A percentile compares a stretch with the other conserved stretches of the same genome.
These are phyloP conservation scores for Liriodendron chinense DNA, from an alignment of 164 flowering plant genomes.

Conservation along the genomic window DNA sequence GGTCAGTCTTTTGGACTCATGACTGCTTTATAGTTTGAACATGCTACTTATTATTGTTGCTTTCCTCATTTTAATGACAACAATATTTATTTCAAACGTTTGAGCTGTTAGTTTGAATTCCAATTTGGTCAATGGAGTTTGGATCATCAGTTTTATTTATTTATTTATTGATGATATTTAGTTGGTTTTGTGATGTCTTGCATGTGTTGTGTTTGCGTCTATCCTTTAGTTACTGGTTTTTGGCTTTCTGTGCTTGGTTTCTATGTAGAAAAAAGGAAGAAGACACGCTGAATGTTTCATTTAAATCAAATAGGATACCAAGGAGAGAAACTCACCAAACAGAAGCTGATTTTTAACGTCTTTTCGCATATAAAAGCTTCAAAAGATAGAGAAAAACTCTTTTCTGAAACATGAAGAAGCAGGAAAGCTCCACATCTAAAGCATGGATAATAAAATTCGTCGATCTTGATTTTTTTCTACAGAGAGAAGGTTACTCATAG, in stretches of 20 bases:
- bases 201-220: background rate
- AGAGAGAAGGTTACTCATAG: no score
- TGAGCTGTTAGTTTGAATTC: background rate
- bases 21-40: background rate
- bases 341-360: background rate
- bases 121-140: background rate
- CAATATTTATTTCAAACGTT: background rate
- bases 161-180: background rate
- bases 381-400: no score
- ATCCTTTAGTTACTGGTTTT: background rate
- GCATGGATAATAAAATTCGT: no score
- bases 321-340: no score
- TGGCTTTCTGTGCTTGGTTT: background rate
- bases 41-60: background rate
- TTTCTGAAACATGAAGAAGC: no score
- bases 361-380: no score
- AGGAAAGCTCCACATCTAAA: no score
- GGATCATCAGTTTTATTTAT: background rate
- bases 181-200: no score
- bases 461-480: no score
- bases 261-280: no score
- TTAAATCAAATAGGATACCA: no score
- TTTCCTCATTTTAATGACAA: background rate
- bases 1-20: constrained; percentile 42
- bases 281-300: no score